phyloP scores from a whole-genome alignment of 306 rosid genomes.

The Medicago lupulina region DNA sequence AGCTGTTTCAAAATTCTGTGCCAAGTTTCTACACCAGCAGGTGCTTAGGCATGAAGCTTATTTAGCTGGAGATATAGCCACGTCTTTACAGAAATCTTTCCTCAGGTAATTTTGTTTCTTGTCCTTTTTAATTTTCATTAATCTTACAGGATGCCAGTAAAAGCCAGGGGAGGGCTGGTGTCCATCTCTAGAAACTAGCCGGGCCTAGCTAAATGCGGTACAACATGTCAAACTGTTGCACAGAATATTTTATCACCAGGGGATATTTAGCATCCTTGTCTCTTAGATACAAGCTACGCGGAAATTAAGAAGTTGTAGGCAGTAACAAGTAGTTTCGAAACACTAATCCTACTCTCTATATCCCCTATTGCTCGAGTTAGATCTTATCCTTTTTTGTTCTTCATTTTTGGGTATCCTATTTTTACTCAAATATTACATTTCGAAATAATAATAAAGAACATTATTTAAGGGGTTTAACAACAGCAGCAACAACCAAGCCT shows the following conservation, averaged over 20 bases:
- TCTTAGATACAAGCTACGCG: constrained; percentile 27
- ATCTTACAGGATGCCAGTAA: constrained; percentile 33
- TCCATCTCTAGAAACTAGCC: constrained; percentile 29
- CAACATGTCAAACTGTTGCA: constrained; percentile 27
- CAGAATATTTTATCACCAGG: constrained; percentile 32
- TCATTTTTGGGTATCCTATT: constrained; percentile 28
- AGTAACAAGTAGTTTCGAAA: constrained; percentile 20
- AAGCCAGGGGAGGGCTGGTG: constrained; percentile 39
- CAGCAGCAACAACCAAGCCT: too few relatives aligned
- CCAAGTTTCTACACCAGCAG: constrained; percentile 88
- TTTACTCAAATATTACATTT: constrained; percentile 25
- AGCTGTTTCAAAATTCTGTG: constrained; percentile 94
- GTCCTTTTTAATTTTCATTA: constrained; percentile 28
- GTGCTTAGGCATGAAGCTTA: constrained; percentile 78
- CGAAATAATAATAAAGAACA: not conserved
- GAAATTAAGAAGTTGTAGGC: constrained; percentile 17
- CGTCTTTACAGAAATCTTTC: constrained; percentile 71
- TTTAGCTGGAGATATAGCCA: constrained; percentile 77
- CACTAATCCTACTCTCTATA: not conserved
- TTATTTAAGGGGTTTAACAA: not conserved
- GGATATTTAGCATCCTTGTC: constrained; percentile 28
- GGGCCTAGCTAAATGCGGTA: constrained; percentile 34
- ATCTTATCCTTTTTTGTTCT: constrained; percentile 19
- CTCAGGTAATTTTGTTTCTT: constrained; percentile 67
- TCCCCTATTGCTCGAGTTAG: constrained; percentile 23